These are phyloP conservation scores for Metschnikowia borealis DNA, from an alignment of 805 yeast species.

Conservation along the genomic window DNA sequence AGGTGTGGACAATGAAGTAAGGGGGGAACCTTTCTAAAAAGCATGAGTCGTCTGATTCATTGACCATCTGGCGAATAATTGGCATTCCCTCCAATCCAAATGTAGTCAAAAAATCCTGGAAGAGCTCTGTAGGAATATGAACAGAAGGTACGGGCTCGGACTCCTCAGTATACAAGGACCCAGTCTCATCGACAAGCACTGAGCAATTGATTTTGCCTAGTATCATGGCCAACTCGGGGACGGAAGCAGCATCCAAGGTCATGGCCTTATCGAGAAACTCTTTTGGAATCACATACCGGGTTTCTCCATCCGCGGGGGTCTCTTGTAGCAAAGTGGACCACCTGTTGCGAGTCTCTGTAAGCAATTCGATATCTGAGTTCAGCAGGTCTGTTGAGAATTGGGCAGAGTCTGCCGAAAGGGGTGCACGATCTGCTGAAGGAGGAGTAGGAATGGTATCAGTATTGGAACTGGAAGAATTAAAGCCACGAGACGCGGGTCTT, in stretches of 20 bases:
- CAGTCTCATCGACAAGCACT: constrained; percentile 42
- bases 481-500: background rate
- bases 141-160: constrained; percentile 19
- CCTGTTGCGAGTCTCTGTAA: constrained; percentile 2
- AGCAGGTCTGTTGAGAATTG: background rate
- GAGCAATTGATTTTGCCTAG: constrained; percentile 49
- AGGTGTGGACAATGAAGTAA: constrained; percentile 30
- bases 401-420: background rate
- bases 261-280: constrained; percentile 42
- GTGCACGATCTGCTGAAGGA: background rate
- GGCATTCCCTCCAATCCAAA: constrained; percentile 47
- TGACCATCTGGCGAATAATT: constrained; percentile 27
- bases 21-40: constrained; percentile 37
- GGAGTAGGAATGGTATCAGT: background rate
- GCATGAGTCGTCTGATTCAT: constrained; percentile 24
- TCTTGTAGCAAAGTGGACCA: constrained; percentile 10
- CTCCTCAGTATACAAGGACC: constrained; percentile 34
- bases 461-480: background rate
- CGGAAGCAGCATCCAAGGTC: constrained; percentile 16
- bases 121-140: constrained; percentile 42
- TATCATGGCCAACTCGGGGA: constrained; percentile 23
- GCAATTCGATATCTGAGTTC: background rate
- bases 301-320: constrained; percentile 40
- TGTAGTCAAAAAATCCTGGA: constrained; percentile 45
- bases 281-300: constrained; percentile 46